Evolutionary conservation across 176 grass and related monocot species (phyloP), one percentile per base, ranked within the genome.

Genomic region (Carex kokanica): DNA sequence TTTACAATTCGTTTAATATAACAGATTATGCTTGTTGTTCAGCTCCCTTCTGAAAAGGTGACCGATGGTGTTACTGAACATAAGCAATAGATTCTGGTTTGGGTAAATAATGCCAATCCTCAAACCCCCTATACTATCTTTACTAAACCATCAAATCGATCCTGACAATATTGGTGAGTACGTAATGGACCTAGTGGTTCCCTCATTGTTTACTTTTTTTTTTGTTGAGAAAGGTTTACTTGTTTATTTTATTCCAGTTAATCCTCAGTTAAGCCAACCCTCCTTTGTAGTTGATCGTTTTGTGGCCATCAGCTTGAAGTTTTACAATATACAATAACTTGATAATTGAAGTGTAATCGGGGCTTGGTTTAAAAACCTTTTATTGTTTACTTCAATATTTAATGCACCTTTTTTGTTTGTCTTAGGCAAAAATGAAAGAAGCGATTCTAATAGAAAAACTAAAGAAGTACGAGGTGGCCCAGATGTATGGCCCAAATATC

Each of bases 361-460:
- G 54, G 5, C 5, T 47, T 15, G 24, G 20, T 43, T 15, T 80
- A 31, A 32, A 17, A 59, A 11, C 52, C 8, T 20, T 59, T 16
- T 54, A 13, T 36, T 32, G 77, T 12, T 47, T 49, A 10, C 40
- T 9, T 55, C 62, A 18, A 40, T 54, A 69, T 31, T 31, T 2
- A 0, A 20, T 73, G 1, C 53, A 36, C 24, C 55, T 65, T 18
- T 62, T 71, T 88, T 83, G 0, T 53, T n/a, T 69, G 62, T 68
- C 9, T 64, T 85, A 98, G 95, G 92, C 95, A 53, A 95, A 91
- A 90, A 79, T 98, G 41, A 98, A 98, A 59, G 95, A 98, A 89
- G 82, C 84, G 40, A 79, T 87, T 58, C 60, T 98, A 69, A 66
- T 93, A 38, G 89, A 95, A 85, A 98, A 93, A 82, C 56, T 98